Evolutionary conservation across 2,329 filamentous ascomycete species (phyloP).

Genomic region (Teratosphaeria destructans): DNA sequence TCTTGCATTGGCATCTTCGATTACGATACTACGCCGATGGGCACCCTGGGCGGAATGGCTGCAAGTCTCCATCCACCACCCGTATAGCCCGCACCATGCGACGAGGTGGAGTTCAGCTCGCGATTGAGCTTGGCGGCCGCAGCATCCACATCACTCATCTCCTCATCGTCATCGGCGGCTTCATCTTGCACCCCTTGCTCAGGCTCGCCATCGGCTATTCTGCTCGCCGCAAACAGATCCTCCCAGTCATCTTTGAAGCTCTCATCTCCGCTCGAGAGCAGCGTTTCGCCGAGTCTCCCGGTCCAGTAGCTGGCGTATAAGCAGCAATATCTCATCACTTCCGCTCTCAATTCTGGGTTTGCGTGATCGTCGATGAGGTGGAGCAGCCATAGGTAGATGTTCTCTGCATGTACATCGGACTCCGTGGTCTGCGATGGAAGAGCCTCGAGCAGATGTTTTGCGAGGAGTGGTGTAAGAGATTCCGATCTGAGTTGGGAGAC

Average conservation of each 20-base stretch:
- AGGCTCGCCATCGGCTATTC: not conserved
- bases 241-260: constrained; percentile 19
- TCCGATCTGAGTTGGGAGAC: constrained; percentile 10
- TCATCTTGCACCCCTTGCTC: not conserved
- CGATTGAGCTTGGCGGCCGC: not conserved
- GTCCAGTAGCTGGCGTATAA: constrained; percentile 29
- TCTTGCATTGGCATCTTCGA: too few relatives aligned
- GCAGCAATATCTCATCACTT: constrained; percentile 25
- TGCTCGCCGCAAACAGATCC: constrained; percentile 27
- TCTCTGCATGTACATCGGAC: constrained; percentile 26
- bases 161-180: not conserved
- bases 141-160: not conserved
- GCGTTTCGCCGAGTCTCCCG: constrained; percentile 23
- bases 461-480: constrained; percentile 29
- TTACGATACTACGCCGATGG: constrained; percentile 3
- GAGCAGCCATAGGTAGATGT: constrained; percentile 38
- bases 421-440: constrained; percentile 11
- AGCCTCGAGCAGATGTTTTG: constrained; percentile 28
- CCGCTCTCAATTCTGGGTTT: constrained; percentile 9
- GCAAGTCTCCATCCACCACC: constrained; percentile 1
- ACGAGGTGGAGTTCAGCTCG: not conserved
- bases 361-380: constrained; percentile 35
- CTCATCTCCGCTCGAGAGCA: constrained; percentile 19
- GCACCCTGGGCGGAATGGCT: not conserved
- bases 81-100: not conserved